Conservation (phyloP, 2,329 filamentous ascomycete genomes). For the Thielaviopsis punctulata region DNA sequence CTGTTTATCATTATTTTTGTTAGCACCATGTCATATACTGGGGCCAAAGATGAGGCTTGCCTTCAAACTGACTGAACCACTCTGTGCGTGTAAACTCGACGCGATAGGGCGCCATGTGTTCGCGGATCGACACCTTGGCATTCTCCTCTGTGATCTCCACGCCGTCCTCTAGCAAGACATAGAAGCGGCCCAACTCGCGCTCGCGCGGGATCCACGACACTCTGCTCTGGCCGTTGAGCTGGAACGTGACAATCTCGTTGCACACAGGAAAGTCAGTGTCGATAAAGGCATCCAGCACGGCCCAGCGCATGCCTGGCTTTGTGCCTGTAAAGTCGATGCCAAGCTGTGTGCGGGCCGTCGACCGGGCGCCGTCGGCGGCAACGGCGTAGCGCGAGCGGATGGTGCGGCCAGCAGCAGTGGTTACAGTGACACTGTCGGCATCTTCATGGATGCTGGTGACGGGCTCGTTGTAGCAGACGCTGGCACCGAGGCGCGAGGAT, state of each 20-base stretch:
- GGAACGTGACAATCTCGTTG: slow-evolving; percentile 30
- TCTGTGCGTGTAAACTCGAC: slow-evolving; percentile 27
- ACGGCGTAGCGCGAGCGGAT: slow-evolving; percentile 26
- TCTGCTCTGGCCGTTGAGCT: slow-evolving; percentile 27
- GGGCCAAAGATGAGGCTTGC: slow-evolving; percentile 17
- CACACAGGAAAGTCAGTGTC: slow-evolving; percentile 31
- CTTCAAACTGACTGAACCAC: slow-evolving; percentile 33
- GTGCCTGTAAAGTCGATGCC: slow-evolving; percentile 26
- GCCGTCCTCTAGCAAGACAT: slow-evolving; percentile 28
- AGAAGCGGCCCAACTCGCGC: slow-evolving; percentile 22
- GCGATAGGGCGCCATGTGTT: slow-evolving; percentile 26
- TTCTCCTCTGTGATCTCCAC: slow-evolving; percentile 24
- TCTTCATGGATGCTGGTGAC: slow-evolving; percentile 19
- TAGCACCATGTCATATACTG: too few species aligned
- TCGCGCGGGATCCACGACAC: slow-evolving; percentile 33
- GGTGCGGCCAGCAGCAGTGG: slow-evolving; percentile 18
- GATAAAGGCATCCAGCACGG: slow-evolving; percentile 30
- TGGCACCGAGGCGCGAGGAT: slow-evolving; percentile 18
- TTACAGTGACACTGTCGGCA: slow-evolving; percentile 14
- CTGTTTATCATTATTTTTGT: too few species aligned
- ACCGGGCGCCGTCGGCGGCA: slow-evolving; percentile 35
- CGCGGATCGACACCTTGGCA: slow-evolving; percentile 17
- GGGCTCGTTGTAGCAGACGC: slow-evolving; percentile 23
- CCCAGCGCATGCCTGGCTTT: slow-evolving; percentile 33
- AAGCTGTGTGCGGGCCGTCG: slow-evolving; percentile 25